Conservation (phyloP, 1,284 basidiomycete genomes). For the Rhodofomes roseus region DNA sequence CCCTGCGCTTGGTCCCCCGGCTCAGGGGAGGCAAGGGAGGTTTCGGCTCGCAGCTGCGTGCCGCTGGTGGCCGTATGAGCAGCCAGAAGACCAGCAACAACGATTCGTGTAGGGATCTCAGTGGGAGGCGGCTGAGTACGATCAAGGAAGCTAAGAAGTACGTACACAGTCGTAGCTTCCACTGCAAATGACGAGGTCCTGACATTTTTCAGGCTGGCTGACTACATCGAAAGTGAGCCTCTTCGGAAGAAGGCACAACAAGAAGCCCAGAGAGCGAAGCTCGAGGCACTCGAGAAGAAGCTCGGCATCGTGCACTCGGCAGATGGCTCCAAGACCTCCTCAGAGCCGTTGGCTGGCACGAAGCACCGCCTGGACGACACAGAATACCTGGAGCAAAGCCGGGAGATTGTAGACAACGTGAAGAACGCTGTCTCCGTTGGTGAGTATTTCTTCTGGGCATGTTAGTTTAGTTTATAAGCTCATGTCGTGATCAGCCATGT, state of each 20-base stretch:
- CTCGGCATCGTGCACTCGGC: slow-evolving; percentile 60
- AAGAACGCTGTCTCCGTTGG: slow-evolving; percentile 87
- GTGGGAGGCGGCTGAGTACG: slow-evolving; percentile 85
- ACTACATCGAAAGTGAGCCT: slow-evolving; percentile 85
- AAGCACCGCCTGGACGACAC: slow-evolving; percentile 92
- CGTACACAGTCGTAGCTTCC: slow-evolving; percentile 10
- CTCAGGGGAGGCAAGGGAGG: slow-evolving; percentile 94
- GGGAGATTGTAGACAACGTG: slow-evolving; percentile 90
- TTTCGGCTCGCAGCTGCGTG: slow-evolving; percentile 94
- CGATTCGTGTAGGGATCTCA: slow-evolving; percentile 93
- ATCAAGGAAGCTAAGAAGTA: slow-evolving; percentile 96
- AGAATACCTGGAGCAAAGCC: slow-evolving; percentile 89
- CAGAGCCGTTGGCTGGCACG: slow-evolving; percentile 60
- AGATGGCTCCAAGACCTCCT: slow-evolving; percentile 28
- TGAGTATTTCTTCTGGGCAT: slow-evolving; percentile 31
- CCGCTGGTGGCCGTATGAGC: slow-evolving; percentile 97
- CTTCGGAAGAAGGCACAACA: slow-evolving; percentile 77
- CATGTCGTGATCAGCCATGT: slow-evolving; percentile 42
- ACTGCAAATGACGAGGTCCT: slow-evolving; percentile 8
- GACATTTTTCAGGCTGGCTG: slow-evolving; percentile 64
- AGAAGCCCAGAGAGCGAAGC: slow-evolving; percentile 80
- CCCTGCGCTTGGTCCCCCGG: slow-evolving; percentile 64
- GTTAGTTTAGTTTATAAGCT: neutral
- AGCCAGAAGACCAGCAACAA: slow-evolving; percentile 94
- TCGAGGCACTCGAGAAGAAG: slow-evolving; percentile 81